Percentiles rank a stretch among this genome's conserved stretches.
Evolutionary conservation across 1,139 yeast genomes (phyloP).

Genomic region (Candida neerlandica): DNA sequence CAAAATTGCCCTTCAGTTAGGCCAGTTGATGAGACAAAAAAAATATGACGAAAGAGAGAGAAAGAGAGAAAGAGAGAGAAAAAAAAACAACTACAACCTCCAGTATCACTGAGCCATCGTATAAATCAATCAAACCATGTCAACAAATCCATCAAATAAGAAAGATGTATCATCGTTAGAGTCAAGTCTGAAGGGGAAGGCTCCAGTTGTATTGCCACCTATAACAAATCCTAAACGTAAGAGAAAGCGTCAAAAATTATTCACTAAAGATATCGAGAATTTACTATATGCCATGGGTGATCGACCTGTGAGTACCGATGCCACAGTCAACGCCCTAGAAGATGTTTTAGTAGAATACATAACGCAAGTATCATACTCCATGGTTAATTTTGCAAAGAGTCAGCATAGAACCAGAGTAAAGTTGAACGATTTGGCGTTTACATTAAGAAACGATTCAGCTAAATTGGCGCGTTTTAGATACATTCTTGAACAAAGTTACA

Average conservation of each 20-base stretch:
- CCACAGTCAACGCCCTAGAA: constrained; percentile 78
- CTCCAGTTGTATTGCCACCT: constrained; percentile 12
- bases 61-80: neutral
- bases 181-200: neutral
- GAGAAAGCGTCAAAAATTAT: constrained; percentile 45
- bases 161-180: neutral
- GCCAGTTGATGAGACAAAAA: too few relatives aligned
- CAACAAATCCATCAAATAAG: neutral
- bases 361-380: constrained; percentile 51
- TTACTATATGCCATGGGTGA: constrained; percentile 87
- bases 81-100: neutral
- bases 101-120: neutral
- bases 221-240: constrained; percentile 19
- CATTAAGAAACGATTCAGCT: constrained; percentile 76
- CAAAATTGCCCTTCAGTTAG: too few relatives aligned
- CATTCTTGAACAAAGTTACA: constrained; percentile 70
- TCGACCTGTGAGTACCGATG: constrained; percentile 72
- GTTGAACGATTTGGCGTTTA: constrained; percentile 87
- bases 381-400: constrained; percentile 26
- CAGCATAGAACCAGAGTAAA: constrained; percentile 71
- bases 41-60: too few relatives aligned
- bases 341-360: constrained; percentile 81
- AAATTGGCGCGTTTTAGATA: constrained; percentile 86
- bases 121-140: neutral
- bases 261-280: constrained; percentile 69